Evolutionary conservation across 345 rosid species (phyloP).

Genomic region (Clarkia xantiana): DNA sequence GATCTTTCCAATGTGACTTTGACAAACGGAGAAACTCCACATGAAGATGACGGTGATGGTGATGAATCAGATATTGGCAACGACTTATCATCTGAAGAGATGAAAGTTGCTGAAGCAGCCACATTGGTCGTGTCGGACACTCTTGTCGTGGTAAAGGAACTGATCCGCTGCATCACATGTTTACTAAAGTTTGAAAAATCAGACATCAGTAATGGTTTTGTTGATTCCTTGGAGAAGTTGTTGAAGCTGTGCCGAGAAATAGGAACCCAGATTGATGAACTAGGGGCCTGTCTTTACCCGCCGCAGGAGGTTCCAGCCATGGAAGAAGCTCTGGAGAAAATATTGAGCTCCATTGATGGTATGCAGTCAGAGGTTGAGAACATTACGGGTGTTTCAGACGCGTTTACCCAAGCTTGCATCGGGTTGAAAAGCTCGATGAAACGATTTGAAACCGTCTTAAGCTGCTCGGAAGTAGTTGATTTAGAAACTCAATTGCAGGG

Average conservation of each 20-base stretch:
- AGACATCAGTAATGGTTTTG: constrained; percentile 28
- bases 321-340: constrained; percentile 23
- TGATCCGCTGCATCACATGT: constrained; percentile 55
- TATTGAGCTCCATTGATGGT: constrained; percentile 19
- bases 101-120: constrained; percentile 57
- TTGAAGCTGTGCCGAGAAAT: constrained; percentile 52
- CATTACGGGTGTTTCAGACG: constrained; percentile 28
- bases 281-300: constrained; percentile 79
- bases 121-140: constrained; percentile 43
- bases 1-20: constrained; percentile 10
- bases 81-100: constrained; percentile 74
- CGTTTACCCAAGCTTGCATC: constrained; percentile 36
- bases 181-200: constrained; percentile 60
- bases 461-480: constrained; percentile 16
- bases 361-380: constrained; percentile 30
- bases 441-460: constrained; percentile 29
- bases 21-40: background rate
- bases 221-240: constrained; percentile 54
- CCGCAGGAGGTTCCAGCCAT: constrained; percentile 58
- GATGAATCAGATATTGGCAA: constrained; percentile 43
- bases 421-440: constrained; percentile 28
- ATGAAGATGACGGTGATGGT: constrained; percentile 18
- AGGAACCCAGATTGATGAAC: constrained; percentile 57
- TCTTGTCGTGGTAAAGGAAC: constrained; percentile 50
- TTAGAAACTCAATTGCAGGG: constrained; percentile 33